phyloP scores from a whole-genome alignment of 192 early-diverging fungal genomes.

The Coemansia sp. region DNA sequence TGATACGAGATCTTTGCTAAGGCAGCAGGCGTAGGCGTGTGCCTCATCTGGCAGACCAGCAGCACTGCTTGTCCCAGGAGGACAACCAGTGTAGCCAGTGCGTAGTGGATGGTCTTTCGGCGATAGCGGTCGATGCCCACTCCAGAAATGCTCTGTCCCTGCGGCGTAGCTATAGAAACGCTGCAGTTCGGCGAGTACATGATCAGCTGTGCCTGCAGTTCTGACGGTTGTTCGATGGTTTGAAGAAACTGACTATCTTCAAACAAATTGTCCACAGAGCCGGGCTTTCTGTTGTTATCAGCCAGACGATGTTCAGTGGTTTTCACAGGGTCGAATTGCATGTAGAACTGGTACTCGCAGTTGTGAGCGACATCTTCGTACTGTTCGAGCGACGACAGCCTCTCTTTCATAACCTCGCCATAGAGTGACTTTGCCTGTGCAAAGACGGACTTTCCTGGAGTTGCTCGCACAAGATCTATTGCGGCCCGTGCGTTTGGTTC shows the following conservation, averaged over 20 bases:
- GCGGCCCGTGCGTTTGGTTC: constrained; percentile 23
- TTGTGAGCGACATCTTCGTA: constrained; percentile 16
- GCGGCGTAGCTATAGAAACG: constrained; percentile 12
- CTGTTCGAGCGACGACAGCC: constrained; percentile 19
- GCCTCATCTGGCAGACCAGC: constrained; percentile 63
- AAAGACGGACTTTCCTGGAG: constrained; percentile 25
- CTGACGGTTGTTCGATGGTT: not conserved
- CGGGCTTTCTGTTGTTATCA: not conserved
- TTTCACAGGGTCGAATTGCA: constrained; percentile 14
- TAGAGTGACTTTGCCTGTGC: constrained; percentile 17
- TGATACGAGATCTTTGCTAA: constrained; percentile 68
- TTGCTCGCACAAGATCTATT: constrained; percentile 21
- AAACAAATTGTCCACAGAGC: not conserved
- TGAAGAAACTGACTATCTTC: not conserved
- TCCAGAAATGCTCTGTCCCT: constrained; percentile 11
- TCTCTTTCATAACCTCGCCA: constrained; percentile 11
- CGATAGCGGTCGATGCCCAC: constrained; percentile 10
- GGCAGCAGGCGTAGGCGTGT: constrained; percentile 66
- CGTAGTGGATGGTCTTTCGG: constrained; percentile 21
- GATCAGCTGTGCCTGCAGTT: constrained; percentile 13
- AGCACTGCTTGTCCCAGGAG: constrained; percentile 31
- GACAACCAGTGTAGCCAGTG: constrained; percentile 15
- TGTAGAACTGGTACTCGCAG: constrained; percentile 42
- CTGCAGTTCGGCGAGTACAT: constrained; percentile 28
- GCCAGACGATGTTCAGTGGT: not conserved